Percentiles rank a stretch among this genome's conserved stretches.
Conservation (phyloP, 2,329 filamentous ascomycete species). For the Xylariales sp. region DNA sequence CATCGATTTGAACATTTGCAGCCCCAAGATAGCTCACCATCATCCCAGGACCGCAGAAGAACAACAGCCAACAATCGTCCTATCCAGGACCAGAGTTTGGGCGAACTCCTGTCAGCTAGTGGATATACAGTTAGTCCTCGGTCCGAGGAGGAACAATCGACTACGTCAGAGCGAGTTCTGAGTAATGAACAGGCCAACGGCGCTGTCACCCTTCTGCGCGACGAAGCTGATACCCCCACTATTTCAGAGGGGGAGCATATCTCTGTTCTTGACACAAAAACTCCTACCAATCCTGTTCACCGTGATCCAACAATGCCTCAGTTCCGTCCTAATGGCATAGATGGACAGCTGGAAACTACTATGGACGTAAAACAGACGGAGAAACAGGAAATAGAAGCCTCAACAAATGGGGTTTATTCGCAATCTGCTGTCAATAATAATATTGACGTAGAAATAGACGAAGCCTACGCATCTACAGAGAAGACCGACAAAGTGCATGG, state of each 20-base stretch:
- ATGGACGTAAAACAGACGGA: too few species aligned
- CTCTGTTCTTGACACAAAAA: too few species aligned
- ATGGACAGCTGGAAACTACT: background rate
- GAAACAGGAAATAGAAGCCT: too few species aligned
- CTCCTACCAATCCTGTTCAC: constrained; percentile 15
- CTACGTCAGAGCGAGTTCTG: constrained; percentile 9
- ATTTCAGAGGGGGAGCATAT: too few species aligned
- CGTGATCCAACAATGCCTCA: constrained; percentile 65
- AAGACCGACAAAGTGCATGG: too few species aligned
- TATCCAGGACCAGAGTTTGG: constrained; percentile 25
- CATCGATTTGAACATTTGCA: constrained; percentile 41
- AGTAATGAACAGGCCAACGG: constrained; percentile 3
- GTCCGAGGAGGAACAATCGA: constrained; percentile 10
- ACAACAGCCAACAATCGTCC: constrained; percentile 9
- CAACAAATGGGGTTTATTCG: too few species aligned
- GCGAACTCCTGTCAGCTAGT: constrained; percentile 36
- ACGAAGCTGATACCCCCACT: too few species aligned
- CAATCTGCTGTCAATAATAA: too few species aligned
- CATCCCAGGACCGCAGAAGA: constrained; percentile 8
- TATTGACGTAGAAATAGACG: background rate
- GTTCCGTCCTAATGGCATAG: constrained; percentile 58
- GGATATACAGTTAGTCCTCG: constrained; percentile 37
- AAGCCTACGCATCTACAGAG: too few species aligned
- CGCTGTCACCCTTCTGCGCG: too few species aligned
- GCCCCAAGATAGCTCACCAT: constrained; percentile 16